Evolutionary conservation across 2,329 filamentous ascomycete species (phyloP), one percentile per base, ranked within the genome.

Genomic region (Colletotrichum spaethianum): DNA sequence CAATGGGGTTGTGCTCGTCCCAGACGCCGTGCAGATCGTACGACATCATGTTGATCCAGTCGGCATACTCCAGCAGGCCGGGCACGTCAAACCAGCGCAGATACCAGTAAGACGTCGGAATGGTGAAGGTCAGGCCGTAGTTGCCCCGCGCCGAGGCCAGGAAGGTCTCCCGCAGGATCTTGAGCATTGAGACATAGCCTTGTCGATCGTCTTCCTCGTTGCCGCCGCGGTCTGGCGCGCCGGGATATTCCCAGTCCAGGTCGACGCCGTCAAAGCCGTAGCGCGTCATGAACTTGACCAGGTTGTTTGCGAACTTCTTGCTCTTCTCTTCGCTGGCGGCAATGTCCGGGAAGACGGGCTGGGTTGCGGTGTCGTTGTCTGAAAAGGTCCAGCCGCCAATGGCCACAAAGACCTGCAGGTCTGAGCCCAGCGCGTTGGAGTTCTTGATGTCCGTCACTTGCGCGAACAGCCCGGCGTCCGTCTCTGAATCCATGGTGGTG

Each of bases 211-310:
- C 85, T 1, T 76, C 78, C 0, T 76, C 40, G 0, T 67, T 72
- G 1, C 86, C 86, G 7, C 76, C 76, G 6, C 83, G 78, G 26
- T 84, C 82, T 20, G 78, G 76, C 3, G 83, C 83, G 1, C 78
- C 80, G 7, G 65, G 65, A 16, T 86, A 86, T 66, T 86, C 85
- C 86, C 85, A 88, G 74, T 86, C 84, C 52, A 86, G 76, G 55
- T 86, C 84, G 12, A 86, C 28, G 8, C 67, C 67, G 40, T 65
- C 55, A 12, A 66, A 53, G n/a, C 50, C 44, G 31, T 69, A 31
- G 14, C 33, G 23, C n/a, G 48, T 46, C 33, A 44, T 38, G 28
- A 69, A 63, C 31, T 33, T 38, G 12, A 57, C 31, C 7, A 63
- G 44, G 14, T 40, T 36, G 55, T 61, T 44, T 12, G 46, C 46